Base-by-base conservation (phyloP, 306 rosid species). In the Alnus rubra region DNA sequence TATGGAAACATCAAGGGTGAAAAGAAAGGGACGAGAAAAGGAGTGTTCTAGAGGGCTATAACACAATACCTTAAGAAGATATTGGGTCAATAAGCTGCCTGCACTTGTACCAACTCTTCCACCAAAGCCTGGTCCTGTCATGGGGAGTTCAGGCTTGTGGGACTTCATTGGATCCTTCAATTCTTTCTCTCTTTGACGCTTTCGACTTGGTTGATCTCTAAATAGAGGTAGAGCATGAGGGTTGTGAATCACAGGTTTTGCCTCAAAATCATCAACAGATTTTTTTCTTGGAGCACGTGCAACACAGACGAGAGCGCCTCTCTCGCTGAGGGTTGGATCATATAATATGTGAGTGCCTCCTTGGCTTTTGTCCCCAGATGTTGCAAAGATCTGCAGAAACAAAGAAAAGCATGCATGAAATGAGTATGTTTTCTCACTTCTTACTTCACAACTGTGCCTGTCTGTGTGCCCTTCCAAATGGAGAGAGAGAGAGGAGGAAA, bases 281-380 rank as follows among this genome's bases (percentile, higher is more conserved):
- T 91, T 91, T 86, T 86, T 92, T 93, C 97, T 86, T 2, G 98
- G 97, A 45, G 98, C 98, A 47, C 97, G 92, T 5, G 97, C 97
- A 82, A 92, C 97, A 79, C 98, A 95, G 54, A 95, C 98, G 71
- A 95, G 97, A 82, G 98, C 98, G 78, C 98, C 98, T 88, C 87
- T 92, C 85, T 95, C 94, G 72, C 98, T 92, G 63, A 91, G 70
- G 52, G 92, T 88, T 76, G 97, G 97, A 83, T 95, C 98, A 67
- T 95, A 92, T 63, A 92, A 76, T 78, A 91, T 63, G 75, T 92
- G 97, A 77, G 97, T 95, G 74, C 92, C 98, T 75, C 98, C 98
- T 90, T 91, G 97, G 83, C 92, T 82, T 85, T 91, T 94, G 79
- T 95, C 90, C 68, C 98, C 97, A 71, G 86, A 67, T 51, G 98